A percentile compares a stretch with the other conserved stretches of the same genome.
These are phyloP conservation scores for Aspergillus transmontanensis DNA, from an alignment of 2,329 filamentous ascomycete species.

Conservation along the genomic window DNA sequence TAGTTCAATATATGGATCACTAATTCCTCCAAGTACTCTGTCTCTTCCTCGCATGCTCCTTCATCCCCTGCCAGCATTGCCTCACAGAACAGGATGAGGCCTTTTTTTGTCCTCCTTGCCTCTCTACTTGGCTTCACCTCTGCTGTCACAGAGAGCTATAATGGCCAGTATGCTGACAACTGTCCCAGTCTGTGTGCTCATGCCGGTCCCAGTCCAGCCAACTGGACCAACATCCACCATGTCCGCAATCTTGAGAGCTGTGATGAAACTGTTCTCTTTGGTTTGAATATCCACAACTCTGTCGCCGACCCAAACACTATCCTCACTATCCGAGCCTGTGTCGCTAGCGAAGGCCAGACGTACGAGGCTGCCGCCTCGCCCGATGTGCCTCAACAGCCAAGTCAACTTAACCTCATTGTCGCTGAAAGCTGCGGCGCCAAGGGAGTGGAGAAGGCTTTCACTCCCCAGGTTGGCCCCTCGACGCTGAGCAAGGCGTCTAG, in stretches of 20 bases:
- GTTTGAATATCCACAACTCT: conserved; percentile 2
- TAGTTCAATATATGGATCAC: neutral
- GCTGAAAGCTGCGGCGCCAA: neutral
- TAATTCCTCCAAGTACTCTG: neutral
- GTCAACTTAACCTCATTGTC: neutral
- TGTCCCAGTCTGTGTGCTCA: neutral
- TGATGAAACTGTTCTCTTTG: neutral
- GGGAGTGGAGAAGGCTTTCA: neutral
- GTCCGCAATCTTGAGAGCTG: neutral
- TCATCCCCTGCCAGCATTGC: neutral
- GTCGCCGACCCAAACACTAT: neutral
- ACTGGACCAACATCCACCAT: conserved; percentile 4
- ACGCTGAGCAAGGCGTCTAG: neutral
- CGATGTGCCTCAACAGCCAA: neutral
- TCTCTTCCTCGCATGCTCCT: neutral
- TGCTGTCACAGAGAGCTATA: neutral
- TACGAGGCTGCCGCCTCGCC: neutral
- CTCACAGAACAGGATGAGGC: neutral
- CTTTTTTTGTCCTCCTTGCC: neutral
- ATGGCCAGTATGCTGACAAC: neutral
- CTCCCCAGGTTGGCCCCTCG: neutral
- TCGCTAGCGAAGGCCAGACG: neutral
- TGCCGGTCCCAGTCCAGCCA: neutral
- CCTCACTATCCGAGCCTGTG: neutral
- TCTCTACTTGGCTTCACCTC: neutral